Percentiles rank a stretch among this genome's conserved stretches.
These are phyloP conservation scores for Angophora floribunda DNA, from an alignment of 345 rosid species.

Conservation along the genomic window DNA sequence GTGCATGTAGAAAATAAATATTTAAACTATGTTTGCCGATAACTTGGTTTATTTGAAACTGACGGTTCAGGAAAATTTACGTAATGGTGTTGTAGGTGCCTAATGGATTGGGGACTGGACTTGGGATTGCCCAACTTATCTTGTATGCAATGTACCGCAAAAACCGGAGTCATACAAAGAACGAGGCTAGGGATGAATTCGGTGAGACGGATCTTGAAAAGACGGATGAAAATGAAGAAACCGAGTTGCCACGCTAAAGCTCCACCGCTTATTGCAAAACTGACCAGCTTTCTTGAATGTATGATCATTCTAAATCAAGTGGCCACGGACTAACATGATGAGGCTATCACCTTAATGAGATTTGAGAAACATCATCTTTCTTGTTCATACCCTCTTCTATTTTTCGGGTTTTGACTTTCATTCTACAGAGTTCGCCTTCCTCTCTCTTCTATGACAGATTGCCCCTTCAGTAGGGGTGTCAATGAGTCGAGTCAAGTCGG, in stretches of 20 bases:
- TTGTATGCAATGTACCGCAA: constrained; percentile 24
- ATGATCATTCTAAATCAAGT: neutral
- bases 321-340: neutral
- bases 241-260: neutral
- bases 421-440: neutral
- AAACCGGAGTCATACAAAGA: neutral
- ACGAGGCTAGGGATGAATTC: neutral
- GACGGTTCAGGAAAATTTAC: neutral
- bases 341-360: neutral
- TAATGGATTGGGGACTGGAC: constrained; percentile 21
- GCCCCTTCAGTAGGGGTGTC: too few species aligned
- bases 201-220: constrained; percentile 2
- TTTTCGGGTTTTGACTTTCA: neutral
- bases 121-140: constrained; percentile 24
- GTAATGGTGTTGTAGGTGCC: constrained; percentile 8
- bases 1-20: neutral
- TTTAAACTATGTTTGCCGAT: neutral
- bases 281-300: neutral
- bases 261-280: neutral
- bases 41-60: neutral
- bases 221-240: neutral
- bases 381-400: neutral
- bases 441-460: neutral
- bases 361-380: neutral
- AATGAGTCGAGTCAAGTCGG: too few species aligned